phyloP scores from a whole-genome alignment of 257 asterid species.

The Penstemon newberryi region DNA sequence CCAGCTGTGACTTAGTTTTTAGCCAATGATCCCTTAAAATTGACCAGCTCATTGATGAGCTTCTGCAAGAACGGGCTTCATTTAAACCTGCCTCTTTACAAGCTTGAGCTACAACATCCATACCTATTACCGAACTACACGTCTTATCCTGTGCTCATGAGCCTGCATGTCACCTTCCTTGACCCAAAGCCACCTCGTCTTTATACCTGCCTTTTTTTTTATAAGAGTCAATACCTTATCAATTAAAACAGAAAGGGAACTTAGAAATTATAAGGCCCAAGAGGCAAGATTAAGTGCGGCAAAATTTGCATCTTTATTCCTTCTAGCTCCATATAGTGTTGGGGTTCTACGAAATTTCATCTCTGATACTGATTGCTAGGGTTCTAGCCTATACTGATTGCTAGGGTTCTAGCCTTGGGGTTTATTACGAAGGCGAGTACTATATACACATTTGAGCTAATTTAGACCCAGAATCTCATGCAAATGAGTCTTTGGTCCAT shows the following conservation, averaged over 20 bases:
- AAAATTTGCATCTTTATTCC: too few species aligned
- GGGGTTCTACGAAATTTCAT: not conserved
- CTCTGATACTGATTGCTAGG: not conserved
- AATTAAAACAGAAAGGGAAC: too few species aligned
- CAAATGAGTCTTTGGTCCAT: slow-evolving; percentile 10
- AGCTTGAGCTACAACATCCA: slow-evolving; percentile 2
- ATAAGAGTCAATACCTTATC: too few species aligned
- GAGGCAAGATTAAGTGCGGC: too few species aligned
- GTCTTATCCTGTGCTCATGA: not conserved
- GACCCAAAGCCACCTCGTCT: not conserved
- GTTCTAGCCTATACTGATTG: slow-evolving; percentile 2
- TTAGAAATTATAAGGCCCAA: too few species aligned
- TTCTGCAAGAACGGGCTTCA: not conserved
- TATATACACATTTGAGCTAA: slow-evolving; percentile 1
- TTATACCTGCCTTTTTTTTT: not conserved
- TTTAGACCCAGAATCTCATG: slow-evolving; percentile 8
- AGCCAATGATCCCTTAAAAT: slow-evolving; percentile 16
- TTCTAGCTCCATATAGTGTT: not conserved
- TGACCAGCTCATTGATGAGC: slow-evolving; percentile 9
- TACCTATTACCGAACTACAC: not conserved
- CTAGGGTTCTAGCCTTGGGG: not conserved
- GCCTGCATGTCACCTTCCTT: not conserved
- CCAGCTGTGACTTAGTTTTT: not conserved
- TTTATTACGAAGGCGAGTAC: slow-evolving; percentile 8
- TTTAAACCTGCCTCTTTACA: not conserved